Evolutionary conservation across 768 basidiomycete genomes (phyloP), one percentile per base, ranked within the genome.

Genomic region (Terana coerulea): DNA sequence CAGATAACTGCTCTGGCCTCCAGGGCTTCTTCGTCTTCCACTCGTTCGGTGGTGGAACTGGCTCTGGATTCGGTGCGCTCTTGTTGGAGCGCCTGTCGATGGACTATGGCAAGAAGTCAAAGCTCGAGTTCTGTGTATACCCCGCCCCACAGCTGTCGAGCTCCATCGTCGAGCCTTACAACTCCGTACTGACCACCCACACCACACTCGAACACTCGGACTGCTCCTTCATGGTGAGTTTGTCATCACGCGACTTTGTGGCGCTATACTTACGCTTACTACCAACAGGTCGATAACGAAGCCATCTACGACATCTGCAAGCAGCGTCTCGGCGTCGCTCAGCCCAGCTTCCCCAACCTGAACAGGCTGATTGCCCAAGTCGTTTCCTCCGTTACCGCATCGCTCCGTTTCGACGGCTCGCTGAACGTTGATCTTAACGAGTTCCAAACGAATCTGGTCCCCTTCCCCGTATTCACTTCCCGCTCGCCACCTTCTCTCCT

Each of bases 11-110:
- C 75, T 79, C 81, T 49, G 95, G 95, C 63, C 85, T 98, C 24
- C 95, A 98, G 71, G 95, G 95, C 55, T 99, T 98, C 80, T 98
- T 98, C 68, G 93, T 97, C 61, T 98, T 98, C 86, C 95, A 98
- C 78, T 99, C 95, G 43, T 98, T 99, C 70, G 95, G 95, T 69
- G 95, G 95, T 65, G 95, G 95, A 72, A 98, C 95, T 57, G 95
- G 95, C 56, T 99, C 95, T 52, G 95, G 95, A 59, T 95, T 99
- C 67, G 95, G 95, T 63, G 94, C 95, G 46, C 83, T 98, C 59
- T 81, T 98, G 47, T 84, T 99, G 53, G 95, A 98, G 74, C 85
- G 90, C 59, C 84, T 99, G 47, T 95, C 95, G 15, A 88, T 88
- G 52, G 95, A 99, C 70, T 99, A 97, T 61, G 95, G 95, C 68